Conservation (phyloP, 192 early-diverging fungal species). For the Entomortierella parvispora region DNA sequence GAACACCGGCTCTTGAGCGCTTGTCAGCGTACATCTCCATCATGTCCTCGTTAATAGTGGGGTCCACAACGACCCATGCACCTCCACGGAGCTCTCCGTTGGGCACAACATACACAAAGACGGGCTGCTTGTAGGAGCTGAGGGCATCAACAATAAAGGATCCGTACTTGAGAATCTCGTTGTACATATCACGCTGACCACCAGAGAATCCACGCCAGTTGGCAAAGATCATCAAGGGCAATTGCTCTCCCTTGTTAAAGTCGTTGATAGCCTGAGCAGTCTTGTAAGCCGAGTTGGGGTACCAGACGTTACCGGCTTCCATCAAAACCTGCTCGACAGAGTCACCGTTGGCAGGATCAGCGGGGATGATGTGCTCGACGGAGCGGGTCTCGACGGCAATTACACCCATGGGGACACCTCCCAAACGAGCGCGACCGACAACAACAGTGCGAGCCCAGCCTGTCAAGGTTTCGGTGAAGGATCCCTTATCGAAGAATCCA, state of each 20-base stretch:
- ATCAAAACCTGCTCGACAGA: conserved; percentile 89
- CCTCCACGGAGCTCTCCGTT: conserved; percentile 98
- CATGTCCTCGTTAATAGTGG: conserved; percentile 94
- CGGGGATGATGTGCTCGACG: conserved; percentile 90
- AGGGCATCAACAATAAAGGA: conserved; percentile 98
- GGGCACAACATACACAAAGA: conserved; percentile 95
- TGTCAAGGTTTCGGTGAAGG: conserved; percentile 94
- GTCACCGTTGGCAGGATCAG: conserved; percentile 92
- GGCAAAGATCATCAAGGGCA: conserved; percentile 98
- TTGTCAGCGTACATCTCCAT: conserved; percentile 99
- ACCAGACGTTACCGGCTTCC: conserved; percentile 98
- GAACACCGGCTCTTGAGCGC: conserved; percentile 90
- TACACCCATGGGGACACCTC: conserved; percentile 97
- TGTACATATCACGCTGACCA: conserved; percentile 98
- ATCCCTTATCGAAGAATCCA: conserved; percentile 98
- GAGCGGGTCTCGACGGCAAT: conserved; percentile 97
- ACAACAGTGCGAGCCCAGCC: conserved; percentile 98
- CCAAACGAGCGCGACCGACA: conserved; percentile 92
- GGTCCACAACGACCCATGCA: conserved; percentile 98
- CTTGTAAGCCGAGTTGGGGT: conserved; percentile 99
- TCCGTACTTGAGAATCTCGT: conserved; percentile 97
- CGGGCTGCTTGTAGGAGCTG: conserved; percentile 94
- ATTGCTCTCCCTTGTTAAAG: conserved; percentile 98
- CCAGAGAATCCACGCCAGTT: conserved; percentile 99
- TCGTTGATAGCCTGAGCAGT: conserved; percentile 99